Base-by-base conservation (phyloP, 148 eudicot species). In the Vaccinium macrocarpon region DNA sequence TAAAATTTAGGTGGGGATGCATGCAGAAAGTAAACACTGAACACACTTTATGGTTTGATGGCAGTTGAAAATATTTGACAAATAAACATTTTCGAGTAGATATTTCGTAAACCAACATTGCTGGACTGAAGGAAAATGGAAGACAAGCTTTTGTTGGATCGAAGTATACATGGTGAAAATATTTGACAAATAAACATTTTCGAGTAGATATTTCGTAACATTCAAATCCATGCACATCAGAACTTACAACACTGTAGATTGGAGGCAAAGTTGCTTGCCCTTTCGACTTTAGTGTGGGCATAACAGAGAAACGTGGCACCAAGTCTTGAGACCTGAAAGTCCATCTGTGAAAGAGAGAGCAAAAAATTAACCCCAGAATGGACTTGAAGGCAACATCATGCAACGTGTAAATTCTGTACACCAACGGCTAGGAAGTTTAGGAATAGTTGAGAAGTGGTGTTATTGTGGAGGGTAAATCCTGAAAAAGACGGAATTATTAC, bases 311-410 rank as follows among this genome's bases (percentile, higher is more conserved):
- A 71, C 87, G 94, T 21, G 97, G 98, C 23, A 93, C 93, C 84
- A 92, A 81, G 76, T 97, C 91, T 85, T 92, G 95, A 82, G 95
- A 92, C 82, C 99, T 92, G 88, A 97, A 97, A 73, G 90, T 97
- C 97, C 97, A 97, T 87, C 99, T 97, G 93, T 12, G 32, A 32
- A 81, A 38, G 62, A 25, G 25, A 55, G 25, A 77, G 68, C 42
- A 51, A 76, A 23, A 5, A 49, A 49, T n/a, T 8, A 48, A 74
- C 53, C 51, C 23, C 8, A 21, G 62, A 15, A 25, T 53, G 52
- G 42, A 21, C 11, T 7, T 10, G 46, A 87, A 76, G 71, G n/a
- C 61, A 87, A 12, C 38, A 53, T 21, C 27, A 53, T 25, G 15
- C 48, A 57, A 46, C 46, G 5, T 27, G 16, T 23, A 52, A 27